Evolutionary conservation across 2,329 filamentous ascomycete species (phyloP).

Genomic region (Arachnopeziza araneosa): DNA sequence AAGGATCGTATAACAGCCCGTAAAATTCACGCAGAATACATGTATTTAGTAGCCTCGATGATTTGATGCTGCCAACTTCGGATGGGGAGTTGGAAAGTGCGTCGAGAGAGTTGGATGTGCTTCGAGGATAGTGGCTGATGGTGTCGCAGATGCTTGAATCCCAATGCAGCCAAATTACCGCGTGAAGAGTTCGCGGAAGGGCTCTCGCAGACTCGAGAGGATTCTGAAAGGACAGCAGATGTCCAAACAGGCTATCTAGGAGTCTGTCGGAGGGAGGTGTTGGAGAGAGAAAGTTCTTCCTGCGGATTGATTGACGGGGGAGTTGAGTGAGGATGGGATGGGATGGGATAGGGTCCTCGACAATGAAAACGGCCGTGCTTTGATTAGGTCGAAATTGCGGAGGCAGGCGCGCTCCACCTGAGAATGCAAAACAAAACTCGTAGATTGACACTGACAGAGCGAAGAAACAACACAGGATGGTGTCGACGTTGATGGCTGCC

Average conservation of each 20-base stretch:
- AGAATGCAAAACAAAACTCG: not conserved
- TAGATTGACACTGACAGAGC: not conserved
- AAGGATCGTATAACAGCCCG: slow-evolving; percentile 19
- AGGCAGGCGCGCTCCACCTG: not conserved
- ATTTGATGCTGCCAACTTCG: slow-evolving; percentile 11
- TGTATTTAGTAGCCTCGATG: slow-evolving; percentile 9
- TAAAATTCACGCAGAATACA: slow-evolving; percentile 11
- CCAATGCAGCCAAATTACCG: not conserved
- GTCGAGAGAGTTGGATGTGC: slow-evolving; percentile 8
- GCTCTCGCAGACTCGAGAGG: not conserved
- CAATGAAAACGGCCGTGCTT: slow-evolving; percentile 16
- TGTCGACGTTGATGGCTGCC: too few relatives aligned
- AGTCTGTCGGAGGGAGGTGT: not conserved
- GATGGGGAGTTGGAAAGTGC: slow-evolving; percentile 1
- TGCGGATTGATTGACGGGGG: not conserved
- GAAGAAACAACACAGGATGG: not conserved
- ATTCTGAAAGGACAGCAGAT: not conserved
- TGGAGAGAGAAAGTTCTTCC: not conserved
- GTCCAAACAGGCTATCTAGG: not conserved
- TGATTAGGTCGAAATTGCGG: slow-evolving; percentile 13
- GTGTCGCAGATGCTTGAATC: slow-evolving; percentile 16
- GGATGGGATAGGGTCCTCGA: not conserved
- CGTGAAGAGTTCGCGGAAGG: not conserved
- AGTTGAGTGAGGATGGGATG: not conserved
- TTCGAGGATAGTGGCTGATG: slow-evolving; percentile 11